Base-by-base conservation (phyloP, 768 basidiomycete species). In the Leucocoprinus sp. region DNA sequence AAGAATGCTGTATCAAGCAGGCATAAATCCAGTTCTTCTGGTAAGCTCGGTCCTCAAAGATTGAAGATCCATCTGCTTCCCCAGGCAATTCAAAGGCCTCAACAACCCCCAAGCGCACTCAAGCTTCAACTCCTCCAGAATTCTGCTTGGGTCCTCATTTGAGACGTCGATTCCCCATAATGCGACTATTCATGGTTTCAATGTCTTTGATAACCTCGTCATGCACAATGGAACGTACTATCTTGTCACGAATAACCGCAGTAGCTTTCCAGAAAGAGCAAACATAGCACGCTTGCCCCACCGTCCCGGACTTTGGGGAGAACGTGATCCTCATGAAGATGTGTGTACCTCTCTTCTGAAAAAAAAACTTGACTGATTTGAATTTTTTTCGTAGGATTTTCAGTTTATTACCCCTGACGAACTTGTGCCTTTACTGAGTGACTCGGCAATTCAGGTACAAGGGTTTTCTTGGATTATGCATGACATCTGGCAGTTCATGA, bases 141-240 rank as follows among this genome's bases (percentile, higher is more conserved):
- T 36, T 6, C 9, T 7, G 5, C 33, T 48, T 5, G 26, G 33
- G 9, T 27, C 39, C 2, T 21, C 23, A 5, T 28, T 48, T 15
- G 33, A 42, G 34, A 48, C 46, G 5, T 28, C 39, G 2, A 15
- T 48, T 19, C 46, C 46, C 11, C 35, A 42, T 21, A 24, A 34
- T 14, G 46, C 46, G 1, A 41, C 37, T 8, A 42, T 42, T 21
- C 31, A 46, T 34, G 86, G 87, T n/a, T 89, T 86, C 75, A 86
- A 84, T 0, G 62, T 87, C 29, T 77, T 88, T 51, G 76, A 78
- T 41, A 74, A 82, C 49, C 60, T 91, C 4, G 87, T 90, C 62
- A 73, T 88, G 60, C 69, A 75, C 43, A 80, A 84, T 51, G 82
- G 84, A 17, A 86, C 82, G 1, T 72, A 88, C 50, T 80, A 75